A percentile compares a stretch with the other conserved stretches of the same genome.
phyloP scores from a whole-genome alignment of 805 yeast genomes.

The Yamadazyma akitaensis region DNA sequence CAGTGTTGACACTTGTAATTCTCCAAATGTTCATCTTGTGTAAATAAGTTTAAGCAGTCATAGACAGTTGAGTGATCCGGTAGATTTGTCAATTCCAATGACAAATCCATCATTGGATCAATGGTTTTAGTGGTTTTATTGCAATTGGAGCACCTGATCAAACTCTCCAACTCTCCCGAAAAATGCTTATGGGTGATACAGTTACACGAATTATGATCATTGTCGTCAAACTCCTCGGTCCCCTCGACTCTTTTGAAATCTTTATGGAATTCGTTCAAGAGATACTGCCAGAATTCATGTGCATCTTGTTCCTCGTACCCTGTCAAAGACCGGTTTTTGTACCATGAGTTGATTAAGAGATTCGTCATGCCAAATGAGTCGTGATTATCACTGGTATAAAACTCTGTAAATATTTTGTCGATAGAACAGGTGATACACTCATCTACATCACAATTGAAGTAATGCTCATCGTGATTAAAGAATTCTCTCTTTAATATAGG shows the following conservation, averaged over 20 bases:
- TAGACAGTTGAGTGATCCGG: conserved; percentile 40
- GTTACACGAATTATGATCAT: conserved; percentile 42
- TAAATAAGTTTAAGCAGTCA: conserved; percentile 74
- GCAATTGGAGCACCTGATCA: conserved; percentile 73
- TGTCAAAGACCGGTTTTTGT: conserved; percentile 76
- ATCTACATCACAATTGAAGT: conserved; percentile 43
- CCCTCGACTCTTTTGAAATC: conserved; percentile 21
- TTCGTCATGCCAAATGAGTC: conserved; percentile 81
- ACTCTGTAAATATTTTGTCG: conserved; percentile 71
- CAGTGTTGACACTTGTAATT: conserved; percentile 71
- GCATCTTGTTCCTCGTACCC: conserved; percentile 99
- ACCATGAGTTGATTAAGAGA: conserved; percentile 83
- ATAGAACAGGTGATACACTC: conserved; percentile 83
- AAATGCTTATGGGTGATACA: conserved; percentile 84
- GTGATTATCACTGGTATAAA: conserved; percentile 59
- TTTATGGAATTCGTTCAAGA: conserved; percentile 77
- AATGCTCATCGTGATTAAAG: conserved; percentile 66
- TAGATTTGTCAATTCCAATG: conserved; percentile 60
- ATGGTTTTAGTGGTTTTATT: conserved; percentile 59
- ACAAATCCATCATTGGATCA: conserved; percentile 88
- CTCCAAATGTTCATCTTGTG: conserved; percentile 73
- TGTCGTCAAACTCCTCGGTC: neutral
- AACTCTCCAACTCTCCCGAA: conserved; percentile 77
- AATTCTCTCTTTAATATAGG: conserved; percentile 80
- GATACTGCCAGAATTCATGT: conserved; percentile 94